phyloP scores from a whole-genome alignment of 1,139 yeast species.

The Nakaseomyces kungkrabaensis region DNA sequence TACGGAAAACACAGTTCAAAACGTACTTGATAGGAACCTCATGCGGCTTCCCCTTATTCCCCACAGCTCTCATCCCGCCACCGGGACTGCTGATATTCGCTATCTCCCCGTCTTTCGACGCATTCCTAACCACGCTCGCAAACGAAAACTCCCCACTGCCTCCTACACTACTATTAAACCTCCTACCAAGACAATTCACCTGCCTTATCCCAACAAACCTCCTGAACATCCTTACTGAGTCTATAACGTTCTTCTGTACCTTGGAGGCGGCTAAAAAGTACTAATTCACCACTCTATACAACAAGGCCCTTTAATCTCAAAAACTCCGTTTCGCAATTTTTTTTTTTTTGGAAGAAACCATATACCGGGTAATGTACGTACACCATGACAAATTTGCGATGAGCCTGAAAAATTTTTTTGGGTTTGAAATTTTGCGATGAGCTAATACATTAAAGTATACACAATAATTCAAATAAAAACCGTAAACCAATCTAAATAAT shows the following conservation, averaged over 20 bases:
- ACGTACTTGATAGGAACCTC: constrained; percentile 44
- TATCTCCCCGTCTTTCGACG: background rate
- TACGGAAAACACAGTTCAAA: constrained; percentile 64
- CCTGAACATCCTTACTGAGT: background rate
- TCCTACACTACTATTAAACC: background rate
- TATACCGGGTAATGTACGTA: too few relatives aligned
- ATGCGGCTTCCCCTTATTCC: constrained; percentile 6
- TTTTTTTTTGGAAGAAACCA: too few relatives aligned
- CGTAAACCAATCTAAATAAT: too few relatives aligned
- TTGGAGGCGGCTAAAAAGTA: too few relatives aligned
- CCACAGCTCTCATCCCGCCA: background rate
- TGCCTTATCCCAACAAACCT: background rate
- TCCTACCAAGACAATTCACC: background rate
- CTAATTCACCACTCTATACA: too few relatives aligned
- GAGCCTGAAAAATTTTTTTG: too few relatives aligned
- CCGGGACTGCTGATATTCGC: constrained; percentile 5
- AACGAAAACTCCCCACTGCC: background rate
- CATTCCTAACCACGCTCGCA: constrained; percentile 1
- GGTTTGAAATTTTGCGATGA: background rate
- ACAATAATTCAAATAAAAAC: background rate
- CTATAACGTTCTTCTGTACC: too few relatives aligned
- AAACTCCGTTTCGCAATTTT: too few relatives aligned
- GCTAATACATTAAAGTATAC: background rate
- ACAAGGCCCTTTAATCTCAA: too few relatives aligned
- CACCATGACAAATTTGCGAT: too few relatives aligned